phyloP scores from a whole-genome alignment of 2,329 filamentous ascomycete genomes.

The Cladosporium sp. region DNA sequence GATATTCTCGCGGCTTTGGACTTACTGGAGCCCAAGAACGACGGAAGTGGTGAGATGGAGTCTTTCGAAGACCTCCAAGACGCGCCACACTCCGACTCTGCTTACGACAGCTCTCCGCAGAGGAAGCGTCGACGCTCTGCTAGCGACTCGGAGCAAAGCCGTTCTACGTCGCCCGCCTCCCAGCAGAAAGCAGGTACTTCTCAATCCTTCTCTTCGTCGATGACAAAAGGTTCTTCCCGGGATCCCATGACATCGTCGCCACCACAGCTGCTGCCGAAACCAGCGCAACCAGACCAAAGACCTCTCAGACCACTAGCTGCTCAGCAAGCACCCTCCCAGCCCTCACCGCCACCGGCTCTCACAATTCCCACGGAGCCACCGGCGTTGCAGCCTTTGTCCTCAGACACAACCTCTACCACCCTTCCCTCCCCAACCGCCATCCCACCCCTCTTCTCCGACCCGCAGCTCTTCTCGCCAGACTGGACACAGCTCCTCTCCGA shows the following conservation, averaged over 20 bases:
- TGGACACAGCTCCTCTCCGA: not conserved
- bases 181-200: not conserved
- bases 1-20: slow-evolving; percentile 56
- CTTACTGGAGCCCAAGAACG: slow-evolving; percentile 46
- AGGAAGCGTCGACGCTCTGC: not conserved
- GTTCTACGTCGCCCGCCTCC: not conserved
- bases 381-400: not conserved
- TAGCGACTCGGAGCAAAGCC: not conserved
- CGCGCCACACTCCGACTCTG: not conserved
- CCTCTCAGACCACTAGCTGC: not conserved
- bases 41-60: slow-evolving; percentile 39
- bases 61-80: slow-evolving; percentile 51
- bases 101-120: not conserved
- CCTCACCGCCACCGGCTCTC: not conserved
- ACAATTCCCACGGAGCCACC: not conserved
- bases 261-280: not conserved
- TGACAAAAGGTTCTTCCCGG: not conserved
- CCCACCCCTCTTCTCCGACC: not conserved
- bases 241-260: not conserved
- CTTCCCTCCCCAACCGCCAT: not conserved
- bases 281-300: not conserved
- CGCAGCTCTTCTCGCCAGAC: not conserved
- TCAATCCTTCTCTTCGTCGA: not conserved
- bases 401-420: not conserved
- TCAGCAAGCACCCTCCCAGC: not conserved